These are phyloP conservation scores for Hemisphaericaspora nanyangensis DNA, from an alignment of 805 yeast genomes.

Conservation along the genomic window DNA sequence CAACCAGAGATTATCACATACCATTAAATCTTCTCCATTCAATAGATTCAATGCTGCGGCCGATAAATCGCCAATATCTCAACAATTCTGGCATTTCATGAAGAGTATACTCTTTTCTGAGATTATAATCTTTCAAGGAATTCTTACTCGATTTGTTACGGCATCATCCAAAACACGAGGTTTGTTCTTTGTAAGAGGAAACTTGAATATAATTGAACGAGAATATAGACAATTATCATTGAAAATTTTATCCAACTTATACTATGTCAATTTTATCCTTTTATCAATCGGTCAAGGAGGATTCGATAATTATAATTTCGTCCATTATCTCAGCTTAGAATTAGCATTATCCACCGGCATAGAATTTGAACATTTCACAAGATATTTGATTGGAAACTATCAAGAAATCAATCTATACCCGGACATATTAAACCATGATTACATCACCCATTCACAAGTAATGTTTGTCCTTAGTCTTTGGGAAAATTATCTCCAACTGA, in stretches of 20 bases:
- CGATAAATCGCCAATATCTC: conserved; percentile 5
- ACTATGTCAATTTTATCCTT: conserved; percentile 44
- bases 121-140: conserved; percentile 49
- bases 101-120: conserved; percentile 45
- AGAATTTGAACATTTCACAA: conserved; percentile 29
- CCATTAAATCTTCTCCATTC: conserved; percentile 13
- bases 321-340: conserved; percentile 49
- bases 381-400: conserved; percentile 29
- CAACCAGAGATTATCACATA: conserved; percentile 19
- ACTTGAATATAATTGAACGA: background rate
- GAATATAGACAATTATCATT: conserved; percentile 20
- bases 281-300: conserved; percentile 61
- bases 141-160: conserved; percentile 33
- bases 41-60: conserved; percentile 13
- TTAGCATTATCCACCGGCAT: conserved; percentile 19
- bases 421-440: conserved; percentile 21
- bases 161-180: background rate
- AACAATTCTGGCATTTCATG: conserved; percentile 34
- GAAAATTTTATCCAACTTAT: conserved; percentile 37
- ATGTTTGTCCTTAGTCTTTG: conserved; percentile 44
- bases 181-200: background rate
- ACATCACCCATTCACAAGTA: conserved; percentile 34
- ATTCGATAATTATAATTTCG: conserved; percentile 59
- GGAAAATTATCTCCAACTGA: conserved; percentile 41
- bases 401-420: conserved; percentile 30